Evolutionary conservation across 73 alveolate genomes (phyloP).

Genomic region (Paramecium pentaurelia): DNA sequence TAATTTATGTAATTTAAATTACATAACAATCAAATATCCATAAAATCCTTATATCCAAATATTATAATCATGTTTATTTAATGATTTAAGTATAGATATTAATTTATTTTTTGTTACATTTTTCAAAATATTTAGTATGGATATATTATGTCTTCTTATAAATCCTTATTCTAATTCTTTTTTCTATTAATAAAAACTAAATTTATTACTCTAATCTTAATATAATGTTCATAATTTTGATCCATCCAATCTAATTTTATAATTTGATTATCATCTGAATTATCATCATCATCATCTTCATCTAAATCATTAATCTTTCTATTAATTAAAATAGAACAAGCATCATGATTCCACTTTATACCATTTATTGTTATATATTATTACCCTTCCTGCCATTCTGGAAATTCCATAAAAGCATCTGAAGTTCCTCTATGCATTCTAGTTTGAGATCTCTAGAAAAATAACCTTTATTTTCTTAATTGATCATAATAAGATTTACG

Average conservation of each 20-base stretch:
- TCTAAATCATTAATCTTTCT: background rate
- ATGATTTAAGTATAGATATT: background rate
- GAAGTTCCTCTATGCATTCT: background rate
- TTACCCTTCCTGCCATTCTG: slow-evolving; percentile 41
- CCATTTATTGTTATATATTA: background rate
- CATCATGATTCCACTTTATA: slow-evolving; percentile 10
- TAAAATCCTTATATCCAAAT: background rate
- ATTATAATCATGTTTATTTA: background rate
- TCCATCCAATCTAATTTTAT: background rate
- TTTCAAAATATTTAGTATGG: background rate
- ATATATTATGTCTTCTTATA: background rate
- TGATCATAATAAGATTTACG: background rate
- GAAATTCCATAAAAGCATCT: slow-evolving; percentile 2
- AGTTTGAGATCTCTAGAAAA: background rate
- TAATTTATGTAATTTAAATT: background rate
- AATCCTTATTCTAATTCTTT: background rate
- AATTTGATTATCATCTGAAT: background rate
- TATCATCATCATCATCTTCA: background rate
- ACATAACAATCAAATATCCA: background rate
- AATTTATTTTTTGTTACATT: background rate
- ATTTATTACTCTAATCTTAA: background rate
- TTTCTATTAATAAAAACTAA: background rate
- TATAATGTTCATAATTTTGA: background rate
- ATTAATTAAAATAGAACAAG: background rate
- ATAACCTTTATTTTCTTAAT: background rate